phyloP scores from a whole-genome alignment of 306 rosid genomes.

The Vigna mungo region DNA sequence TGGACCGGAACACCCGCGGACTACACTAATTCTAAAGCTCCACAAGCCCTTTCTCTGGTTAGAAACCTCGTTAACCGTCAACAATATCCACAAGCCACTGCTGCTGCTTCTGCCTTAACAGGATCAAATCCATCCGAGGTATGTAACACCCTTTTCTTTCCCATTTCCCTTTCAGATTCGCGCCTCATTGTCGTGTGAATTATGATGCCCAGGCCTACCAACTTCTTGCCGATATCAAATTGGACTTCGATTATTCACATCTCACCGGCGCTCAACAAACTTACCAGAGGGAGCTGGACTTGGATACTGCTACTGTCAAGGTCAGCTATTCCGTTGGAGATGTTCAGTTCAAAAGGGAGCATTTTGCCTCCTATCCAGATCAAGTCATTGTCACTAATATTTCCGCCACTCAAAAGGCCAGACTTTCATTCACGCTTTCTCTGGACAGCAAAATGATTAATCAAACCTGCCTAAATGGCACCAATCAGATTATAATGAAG shows the following conservation, averaged over 20 bases:
- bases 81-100: conserved; percentile 66
- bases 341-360: conserved; percentile 69
- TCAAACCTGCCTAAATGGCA: conserved; percentile 46
- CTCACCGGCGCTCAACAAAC: conserved; percentile 45
- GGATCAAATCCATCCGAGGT: conserved; percentile 65
- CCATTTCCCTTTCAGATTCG: neutral
- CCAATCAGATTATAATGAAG: conserved; percentile 59
- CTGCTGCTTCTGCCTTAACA: conserved; percentile 55
- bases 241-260: conserved; percentile 74
- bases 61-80: conserved; percentile 66
- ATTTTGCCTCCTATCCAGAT: conserved; percentile 68
- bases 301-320: conserved; percentile 69
- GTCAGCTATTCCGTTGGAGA: conserved; percentile 67
- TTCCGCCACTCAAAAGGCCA: conserved; percentile 60
- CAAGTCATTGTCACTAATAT: conserved; percentile 72
- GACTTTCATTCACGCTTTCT: conserved; percentile 64
- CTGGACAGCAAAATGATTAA: conserved; percentile 70
- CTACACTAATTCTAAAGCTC: conserved; percentile 65
- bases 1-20: conserved; percentile 81
- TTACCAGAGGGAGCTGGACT: conserved; percentile 70
- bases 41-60: conserved; percentile 59
- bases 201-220: conserved; percentile 59
- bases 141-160: neutral
- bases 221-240: conserved; percentile 69
- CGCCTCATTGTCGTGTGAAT: neutral